Conservation (phyloP, 1,139 yeast species). For the Magnusiomyces magnusii region DNA sequence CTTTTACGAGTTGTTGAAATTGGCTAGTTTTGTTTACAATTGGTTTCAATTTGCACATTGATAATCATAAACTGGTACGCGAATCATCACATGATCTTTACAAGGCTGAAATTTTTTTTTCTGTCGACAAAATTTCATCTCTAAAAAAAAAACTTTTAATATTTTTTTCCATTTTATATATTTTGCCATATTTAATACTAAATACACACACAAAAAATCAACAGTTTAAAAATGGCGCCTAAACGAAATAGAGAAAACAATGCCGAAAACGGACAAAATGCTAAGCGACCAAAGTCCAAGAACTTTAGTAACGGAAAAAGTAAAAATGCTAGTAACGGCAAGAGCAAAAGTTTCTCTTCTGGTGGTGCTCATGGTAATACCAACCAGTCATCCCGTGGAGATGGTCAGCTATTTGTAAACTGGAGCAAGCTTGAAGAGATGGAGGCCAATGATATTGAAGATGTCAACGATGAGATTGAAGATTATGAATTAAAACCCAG, state of each 20-base stretch:
- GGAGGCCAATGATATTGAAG: background rate
- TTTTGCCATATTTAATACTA: background rate
- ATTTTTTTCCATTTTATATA: background rate
- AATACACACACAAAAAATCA: too few species aligned
- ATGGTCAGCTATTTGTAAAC: background rate
- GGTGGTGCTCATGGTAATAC: too few species aligned
- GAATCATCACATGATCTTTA: background rate
- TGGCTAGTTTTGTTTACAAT: too few species aligned
- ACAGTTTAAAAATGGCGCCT: background rate
- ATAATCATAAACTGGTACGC: too few species aligned
- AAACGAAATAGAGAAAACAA: background rate
- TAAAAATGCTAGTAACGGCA: too few species aligned
- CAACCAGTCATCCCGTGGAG: background rate
- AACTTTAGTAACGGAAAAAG: background rate
- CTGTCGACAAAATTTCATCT: background rate
- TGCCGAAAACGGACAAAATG: background rate
- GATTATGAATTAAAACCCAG: slow-evolving; percentile 33
- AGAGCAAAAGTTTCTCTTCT: too few species aligned
- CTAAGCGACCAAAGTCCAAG: background rate
- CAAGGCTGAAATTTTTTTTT: background rate
- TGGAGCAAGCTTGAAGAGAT: background rate
- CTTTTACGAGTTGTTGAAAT: too few species aligned
- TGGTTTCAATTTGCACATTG: too few species aligned
- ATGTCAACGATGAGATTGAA: slow-evolving; percentile 22
- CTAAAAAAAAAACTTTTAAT: background rate